phyloP scores from a whole-genome alignment of 805 yeast genomes.

The Cyberlindnera euphorbiiphila region DNA sequence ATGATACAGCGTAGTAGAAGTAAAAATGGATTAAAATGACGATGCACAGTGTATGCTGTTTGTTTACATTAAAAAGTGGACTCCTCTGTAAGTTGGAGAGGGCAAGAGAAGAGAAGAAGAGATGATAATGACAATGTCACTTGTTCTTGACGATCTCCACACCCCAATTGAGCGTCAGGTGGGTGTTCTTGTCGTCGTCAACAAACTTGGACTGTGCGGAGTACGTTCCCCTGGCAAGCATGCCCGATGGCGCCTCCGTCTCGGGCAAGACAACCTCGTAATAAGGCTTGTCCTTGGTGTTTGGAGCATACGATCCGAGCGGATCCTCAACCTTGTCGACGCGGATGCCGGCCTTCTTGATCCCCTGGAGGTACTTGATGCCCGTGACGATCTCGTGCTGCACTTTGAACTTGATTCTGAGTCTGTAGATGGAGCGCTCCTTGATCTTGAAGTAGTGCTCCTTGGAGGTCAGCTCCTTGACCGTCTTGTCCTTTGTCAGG shows the following conservation, averaged over 20 bases:
- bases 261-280: constrained; percentile 60
- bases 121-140: constrained; percentile 3
- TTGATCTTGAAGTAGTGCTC: constrained; percentile 70
- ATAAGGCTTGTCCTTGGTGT: constrained; percentile 72
- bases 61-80: too few species aligned
- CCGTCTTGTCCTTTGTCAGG: constrained; percentile 56
- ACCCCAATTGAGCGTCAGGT: constrained; percentile 78
- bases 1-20: too few species aligned
- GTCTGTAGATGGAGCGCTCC: constrained; percentile 70
- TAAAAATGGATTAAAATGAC: too few species aligned
- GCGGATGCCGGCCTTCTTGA: constrained; percentile 83
- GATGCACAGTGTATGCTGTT: too few species aligned
- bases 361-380: constrained; percentile 75
- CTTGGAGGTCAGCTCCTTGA: constrained; percentile 44
- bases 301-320: constrained; percentile 88
- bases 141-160: constrained; percentile 70
- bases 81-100: too few species aligned
- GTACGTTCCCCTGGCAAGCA: constrained; percentile 83
- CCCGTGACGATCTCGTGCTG: constrained; percentile 93
- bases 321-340: constrained; percentile 86
- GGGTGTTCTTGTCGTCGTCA: constrained; percentile 79
- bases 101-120: not conserved
- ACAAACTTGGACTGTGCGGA: constrained; percentile 76
- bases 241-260: constrained; percentile 89
- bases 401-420: constrained; percentile 72